Evolutionary conservation across 345 rosid genomes (phyloP).

Genomic region (Clarkia xantiana): DNA sequence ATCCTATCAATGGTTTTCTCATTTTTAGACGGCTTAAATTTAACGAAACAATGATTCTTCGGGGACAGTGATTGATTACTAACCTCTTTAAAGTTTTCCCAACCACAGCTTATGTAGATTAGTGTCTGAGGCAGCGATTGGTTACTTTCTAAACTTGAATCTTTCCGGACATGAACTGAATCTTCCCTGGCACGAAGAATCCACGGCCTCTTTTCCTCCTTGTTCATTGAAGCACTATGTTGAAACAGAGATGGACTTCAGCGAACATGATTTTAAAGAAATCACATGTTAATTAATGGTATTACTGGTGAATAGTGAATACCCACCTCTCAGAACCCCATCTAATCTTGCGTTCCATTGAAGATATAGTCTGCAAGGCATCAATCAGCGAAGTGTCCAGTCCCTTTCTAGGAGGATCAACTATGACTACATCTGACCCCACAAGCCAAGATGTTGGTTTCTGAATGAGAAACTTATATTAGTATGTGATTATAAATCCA

Average conservation of each 20-base stretch:
- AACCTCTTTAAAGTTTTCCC: constrained; percentile 97
- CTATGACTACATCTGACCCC: constrained; percentile 77
- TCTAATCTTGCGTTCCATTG: constrained; percentile 30
- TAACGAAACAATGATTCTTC: background rate
- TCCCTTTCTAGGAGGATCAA: constrained; percentile 97
- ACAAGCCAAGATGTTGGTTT: constrained; percentile 81
- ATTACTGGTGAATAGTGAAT: background rate
- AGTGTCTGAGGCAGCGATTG: constrained; percentile 61
- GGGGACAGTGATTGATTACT: too few relatives aligned
- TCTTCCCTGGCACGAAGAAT: constrained; percentile 69
- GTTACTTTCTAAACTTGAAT: constrained; percentile 23
- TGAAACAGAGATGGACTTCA: background rate
- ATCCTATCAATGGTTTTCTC: constrained; percentile 31
- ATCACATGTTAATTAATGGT: too few relatives aligned
- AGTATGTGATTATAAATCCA: background rate
- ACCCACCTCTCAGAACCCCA: constrained; percentile 38
- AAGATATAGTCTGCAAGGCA: constrained; percentile 39
- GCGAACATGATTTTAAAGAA: too few relatives aligned
- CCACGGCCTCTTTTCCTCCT: constrained; percentile 97
- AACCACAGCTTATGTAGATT: constrained; percentile 89
- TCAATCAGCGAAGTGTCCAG: constrained; percentile 58
- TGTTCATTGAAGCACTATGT: constrained; percentile 29
- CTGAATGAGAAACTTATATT: constrained; percentile 17
- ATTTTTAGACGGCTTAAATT: constrained; percentile 9
- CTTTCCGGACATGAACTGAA: constrained; percentile 50